Base-by-base conservation (phyloP, 108 stramenopile species). In the Craspedostauros australis region DNA sequence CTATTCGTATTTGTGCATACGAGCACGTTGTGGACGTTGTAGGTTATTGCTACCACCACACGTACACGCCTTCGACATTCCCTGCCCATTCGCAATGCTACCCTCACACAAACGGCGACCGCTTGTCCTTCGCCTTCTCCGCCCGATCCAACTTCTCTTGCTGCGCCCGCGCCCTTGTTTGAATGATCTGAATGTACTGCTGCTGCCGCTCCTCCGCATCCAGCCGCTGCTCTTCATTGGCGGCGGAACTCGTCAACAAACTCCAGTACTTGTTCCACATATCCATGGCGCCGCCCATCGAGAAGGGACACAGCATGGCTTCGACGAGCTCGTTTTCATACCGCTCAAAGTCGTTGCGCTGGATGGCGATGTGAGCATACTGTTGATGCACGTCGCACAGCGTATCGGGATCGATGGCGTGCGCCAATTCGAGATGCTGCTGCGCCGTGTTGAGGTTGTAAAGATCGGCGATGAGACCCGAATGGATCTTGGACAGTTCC, bases 381-480 rank as follows among this genome's bases (percentile, higher is more conserved):
- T 91, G 89, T 25, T 80, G 61, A 55, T 91, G 77, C 7, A 91
- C 71, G 33, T 91, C 89, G 57, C 89, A 91, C 48, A 77, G 76
- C 11, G 55, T 57, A 16, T 72, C 23, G 3, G 89, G 89, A 67
- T 91, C 89, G 30, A 84, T 82, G 7, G 64, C 58, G 50, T 82
- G 65, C 5, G 82, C 85, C 40, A 43, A 73, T 30, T 67, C 25
- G 19, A 86, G 59, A 36, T 86, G 67, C 19, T 45, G 58, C 28
- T 70, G 62, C 7, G 80, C 57, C 41, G 48, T 70, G 12, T 68
- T 63, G 3, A 85, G 58, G 71, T 91, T 68, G 3, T 77, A 53
- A 51, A 52, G 45, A 39, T 76, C 69, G 15, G 79, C 75, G 47
- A 76, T 79, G 19, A 91, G 41, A 12, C 89, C 85, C 4, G 80